Evolutionary conservation across 805 yeast species (phyloP).

Genomic region (Ogataea angusta): DNA sequence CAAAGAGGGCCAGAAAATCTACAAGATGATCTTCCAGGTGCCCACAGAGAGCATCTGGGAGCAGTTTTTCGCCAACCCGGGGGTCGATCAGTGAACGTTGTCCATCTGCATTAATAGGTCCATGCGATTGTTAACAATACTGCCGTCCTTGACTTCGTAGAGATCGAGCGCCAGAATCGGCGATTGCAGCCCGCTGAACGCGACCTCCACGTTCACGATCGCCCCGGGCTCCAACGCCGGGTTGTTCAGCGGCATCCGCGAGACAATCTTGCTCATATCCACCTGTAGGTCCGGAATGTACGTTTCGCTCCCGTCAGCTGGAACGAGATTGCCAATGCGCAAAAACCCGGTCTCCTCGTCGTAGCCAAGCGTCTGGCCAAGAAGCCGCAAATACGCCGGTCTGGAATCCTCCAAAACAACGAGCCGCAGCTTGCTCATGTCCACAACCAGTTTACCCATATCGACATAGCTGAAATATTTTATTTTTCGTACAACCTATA

Average conservation of each 20-base stretch:
- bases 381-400: constrained; percentile 20
- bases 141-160: constrained; percentile 21
- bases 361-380: constrained; percentile 23
- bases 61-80: constrained; percentile 45
- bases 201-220: constrained; percentile 24
- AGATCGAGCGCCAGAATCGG: constrained; percentile 20
- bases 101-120: constrained; percentile 15
- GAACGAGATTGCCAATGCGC: constrained; percentile 14
- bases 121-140: constrained; percentile 12
- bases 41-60: constrained; percentile 70
- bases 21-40: constrained; percentile 59
- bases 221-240: constrained; percentile 17
- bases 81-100: constrained; percentile 11
- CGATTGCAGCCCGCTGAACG: constrained; percentile 12
- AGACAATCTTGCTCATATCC: constrained; percentile 12
- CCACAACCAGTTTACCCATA: constrained; percentile 24
- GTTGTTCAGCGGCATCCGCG: constrained; percentile 5
- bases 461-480: constrained; percentile 2
- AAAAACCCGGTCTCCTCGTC: constrained; percentile 16
- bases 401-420: constrained; percentile 8
- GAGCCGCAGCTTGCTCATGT: constrained; percentile 13
- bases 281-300: constrained; percentile 3
- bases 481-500: constrained; percentile 5
- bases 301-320: constrained; percentile 2
- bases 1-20: constrained; percentile 53